These are phyloP conservation scores for Chaetomiaceae sp. DNA, from an alignment of 2,329 filamentous ascomycete genomes.

Conservation along the genomic window DNA sequence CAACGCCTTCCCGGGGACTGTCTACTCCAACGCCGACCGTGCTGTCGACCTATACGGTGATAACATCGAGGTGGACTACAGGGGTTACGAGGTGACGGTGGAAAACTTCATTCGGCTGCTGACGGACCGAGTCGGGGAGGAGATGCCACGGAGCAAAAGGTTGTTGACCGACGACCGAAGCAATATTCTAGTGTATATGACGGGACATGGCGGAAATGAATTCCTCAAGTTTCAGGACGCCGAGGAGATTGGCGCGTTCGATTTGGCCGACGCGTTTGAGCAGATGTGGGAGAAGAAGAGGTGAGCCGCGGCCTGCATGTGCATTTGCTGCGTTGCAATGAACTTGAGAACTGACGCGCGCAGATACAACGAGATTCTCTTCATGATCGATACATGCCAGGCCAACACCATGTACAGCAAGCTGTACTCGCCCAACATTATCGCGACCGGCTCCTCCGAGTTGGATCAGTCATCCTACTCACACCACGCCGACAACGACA, in stretches of 20 bases:
- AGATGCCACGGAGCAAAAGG: slow-evolving; percentile 92
- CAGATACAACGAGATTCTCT: slow-evolving; percentile 92
- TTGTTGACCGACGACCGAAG: slow-evolving; percentile 90
- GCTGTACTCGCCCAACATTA: slow-evolving; percentile 96
- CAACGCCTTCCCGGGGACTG: slow-evolving; percentile 94
- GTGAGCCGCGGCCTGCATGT: slow-evolving; percentile 32
- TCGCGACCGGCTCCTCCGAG: slow-evolving; percentile 93
- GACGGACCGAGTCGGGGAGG: slow-evolving; percentile 89
- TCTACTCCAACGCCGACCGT: slow-evolving; percentile 97
- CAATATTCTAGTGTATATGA: slow-evolving; percentile 99
- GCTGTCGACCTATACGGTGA: slow-evolving; percentile 95
- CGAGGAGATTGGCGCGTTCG: slow-evolving; percentile 94
- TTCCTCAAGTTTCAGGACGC: slow-evolving; percentile 98
- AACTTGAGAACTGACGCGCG: not conserved
- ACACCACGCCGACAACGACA: slow-evolving; percentile 96
- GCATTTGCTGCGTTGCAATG: not conserved
- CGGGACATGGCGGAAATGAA: slow-evolving; percentile 93
- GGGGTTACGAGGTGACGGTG: slow-evolving; percentile 96
- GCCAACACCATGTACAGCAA: slow-evolving; percentile 99
- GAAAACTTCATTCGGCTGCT: slow-evolving; percentile 96
- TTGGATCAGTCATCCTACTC: slow-evolving; percentile 96
- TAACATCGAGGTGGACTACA: slow-evolving; percentile 98
- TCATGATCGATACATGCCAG: slow-evolving; percentile 99
- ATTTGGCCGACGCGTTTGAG: slow-evolving; percentile 93
- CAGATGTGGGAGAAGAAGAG: slow-evolving; percentile 99